A percentile compares a stretch with the other conserved stretches of the same genome.
phyloP scores from a whole-genome alignment of 2,329 filamentous ascomycete genomes.

The Aureobasidium leucospermi region DNA sequence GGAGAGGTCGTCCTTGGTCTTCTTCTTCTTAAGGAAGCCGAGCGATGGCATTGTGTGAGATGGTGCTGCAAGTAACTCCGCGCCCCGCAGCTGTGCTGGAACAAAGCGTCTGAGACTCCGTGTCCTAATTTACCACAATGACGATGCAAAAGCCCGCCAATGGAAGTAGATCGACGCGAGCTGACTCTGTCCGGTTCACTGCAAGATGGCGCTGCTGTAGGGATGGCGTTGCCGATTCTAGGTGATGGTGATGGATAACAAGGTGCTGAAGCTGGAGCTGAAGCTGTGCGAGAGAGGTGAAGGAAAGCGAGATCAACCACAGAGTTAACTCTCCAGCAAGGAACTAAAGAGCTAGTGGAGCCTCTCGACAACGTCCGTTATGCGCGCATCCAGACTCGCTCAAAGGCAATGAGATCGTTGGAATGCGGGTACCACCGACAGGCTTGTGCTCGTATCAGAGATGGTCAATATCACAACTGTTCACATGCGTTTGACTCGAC shows the following conservation, averaged over 20 bases:
- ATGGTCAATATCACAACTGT: background rate
- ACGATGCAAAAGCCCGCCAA: background rate
- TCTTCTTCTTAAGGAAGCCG: slow-evolving; percentile 97
- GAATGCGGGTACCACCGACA: slow-evolving; percentile 14
- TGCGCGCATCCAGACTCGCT: slow-evolving; percentile 13
- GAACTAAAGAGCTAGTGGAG: slow-evolving; percentile 13
- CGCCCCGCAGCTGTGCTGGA: slow-evolving; percentile 12
- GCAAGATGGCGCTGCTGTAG: background rate
- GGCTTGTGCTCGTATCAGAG: slow-evolving; percentile 8
- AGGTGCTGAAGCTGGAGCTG: slow-evolving; percentile 11
- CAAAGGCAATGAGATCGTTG: slow-evolving; percentile 10
- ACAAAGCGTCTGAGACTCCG: slow-evolving; percentile 11
- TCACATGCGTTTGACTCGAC: background rate
- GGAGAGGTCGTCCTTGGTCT: slow-evolving; percentile 78
- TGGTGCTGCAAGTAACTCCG: slow-evolving; percentile 2
- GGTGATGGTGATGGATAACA: background rate
- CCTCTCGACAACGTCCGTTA: slow-evolving; percentile 13
- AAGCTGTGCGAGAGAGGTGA: background rate
- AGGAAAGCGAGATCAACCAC: slow-evolving; percentile 5
- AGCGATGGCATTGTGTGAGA: slow-evolving; percentile 71
- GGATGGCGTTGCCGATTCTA: background rate
- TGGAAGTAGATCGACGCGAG: no score
- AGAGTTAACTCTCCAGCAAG: slow-evolving; percentile 10
- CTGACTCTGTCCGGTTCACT: no score
- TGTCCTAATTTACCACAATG: slow-evolving; percentile 9